These are phyloP conservation scores for Lipomyces chichibuensis DNA, from an alignment of 805 yeast species.

Conservation along the genomic window DNA sequence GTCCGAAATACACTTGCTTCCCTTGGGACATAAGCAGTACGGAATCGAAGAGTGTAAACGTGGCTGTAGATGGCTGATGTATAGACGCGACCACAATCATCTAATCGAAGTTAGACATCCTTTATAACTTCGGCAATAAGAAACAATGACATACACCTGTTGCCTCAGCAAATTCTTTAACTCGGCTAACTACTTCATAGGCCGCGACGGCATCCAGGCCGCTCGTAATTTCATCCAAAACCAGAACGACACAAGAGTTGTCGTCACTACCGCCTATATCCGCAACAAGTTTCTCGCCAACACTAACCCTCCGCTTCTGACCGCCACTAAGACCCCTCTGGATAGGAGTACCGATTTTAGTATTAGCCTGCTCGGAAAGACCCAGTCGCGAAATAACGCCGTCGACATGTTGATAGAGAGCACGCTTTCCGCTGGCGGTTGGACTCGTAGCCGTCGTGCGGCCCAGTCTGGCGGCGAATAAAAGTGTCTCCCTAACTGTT, in stretches of 20 bases:
- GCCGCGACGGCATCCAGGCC: slow-evolving; percentile 64
- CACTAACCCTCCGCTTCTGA: slow-evolving; percentile 57
- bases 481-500: slow-evolving; percentile 58
- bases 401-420: slow-evolving; percentile 52
- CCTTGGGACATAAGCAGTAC: slow-evolving; percentile 42
- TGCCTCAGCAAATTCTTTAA: not conserved
- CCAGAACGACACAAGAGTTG: not conserved
- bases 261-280: not conserved
- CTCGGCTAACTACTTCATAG: not conserved
- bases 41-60: slow-evolving; percentile 43
- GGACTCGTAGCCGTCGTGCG: slow-evolving; percentile 41
- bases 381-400: slow-evolving; percentile 54
- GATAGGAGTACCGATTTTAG: slow-evolving; percentile 54
- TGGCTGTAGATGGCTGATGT: slow-evolving; percentile 47
- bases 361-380: slow-evolving; percentile 59
- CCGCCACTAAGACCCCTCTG: slow-evolving; percentile 55
- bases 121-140: not conserved
- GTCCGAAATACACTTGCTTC: slow-evolving; percentile 34
- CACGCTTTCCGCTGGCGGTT: slow-evolving; percentile 47
- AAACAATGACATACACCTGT: not conserved
- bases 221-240: slow-evolving; percentile 61
- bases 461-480: slow-evolving; percentile 53
- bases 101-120: not conserved
- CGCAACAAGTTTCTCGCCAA: slow-evolving; percentile 60
- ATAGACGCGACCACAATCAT: slow-evolving; percentile 38